Percentiles rank a stretch among this genome's conserved stretches.
phyloP scores from a whole-genome alignment of 208 protist species.

The Borovskyia barvae region DNA sequence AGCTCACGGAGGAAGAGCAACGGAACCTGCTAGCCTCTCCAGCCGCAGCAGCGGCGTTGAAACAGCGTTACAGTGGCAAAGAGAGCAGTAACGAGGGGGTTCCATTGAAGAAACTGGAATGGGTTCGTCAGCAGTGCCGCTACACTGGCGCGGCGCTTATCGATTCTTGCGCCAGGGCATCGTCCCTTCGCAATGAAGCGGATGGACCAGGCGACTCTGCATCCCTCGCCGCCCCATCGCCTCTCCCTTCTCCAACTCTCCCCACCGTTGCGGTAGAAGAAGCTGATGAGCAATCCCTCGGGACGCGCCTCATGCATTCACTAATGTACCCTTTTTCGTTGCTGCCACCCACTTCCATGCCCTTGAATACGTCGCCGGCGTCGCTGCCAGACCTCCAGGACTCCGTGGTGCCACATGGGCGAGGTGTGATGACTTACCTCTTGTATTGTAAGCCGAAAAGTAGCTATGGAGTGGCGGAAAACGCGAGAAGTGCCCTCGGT shows the following conservation, averaged over 20 bases:
- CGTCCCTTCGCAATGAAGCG: no score
- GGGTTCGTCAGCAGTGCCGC: conserved; percentile 28
- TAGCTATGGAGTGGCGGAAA: neutral
- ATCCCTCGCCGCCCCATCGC: neutral
- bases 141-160: conserved; percentile 21
- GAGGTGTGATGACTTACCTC: conserved; percentile 30
- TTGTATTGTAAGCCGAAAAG: conserved; percentile 24
- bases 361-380: neutral
- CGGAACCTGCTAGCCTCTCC: conserved; percentile 13
- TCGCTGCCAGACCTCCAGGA: neutral
- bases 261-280: neutral
- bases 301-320: conserved; percentile 19
- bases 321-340: conserved; percentile 22
- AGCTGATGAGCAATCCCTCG: conserved; percentile 11
- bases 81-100: neutral
- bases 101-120: conserved; percentile 21
- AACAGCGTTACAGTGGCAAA: conserved; percentile 10
- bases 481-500: neutral
- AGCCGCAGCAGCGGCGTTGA: conserved; percentile 4
- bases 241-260: neutral
- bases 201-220: neutral
- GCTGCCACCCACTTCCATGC: neutral
- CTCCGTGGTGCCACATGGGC: conserved; percentile 16
- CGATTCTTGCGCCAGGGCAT: neutral
- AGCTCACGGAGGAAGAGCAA: conserved; percentile 12